Conservation (phyloP, 2,329 filamentous ascomycete genomes). For the Colletotrichum shisoi region DNA sequence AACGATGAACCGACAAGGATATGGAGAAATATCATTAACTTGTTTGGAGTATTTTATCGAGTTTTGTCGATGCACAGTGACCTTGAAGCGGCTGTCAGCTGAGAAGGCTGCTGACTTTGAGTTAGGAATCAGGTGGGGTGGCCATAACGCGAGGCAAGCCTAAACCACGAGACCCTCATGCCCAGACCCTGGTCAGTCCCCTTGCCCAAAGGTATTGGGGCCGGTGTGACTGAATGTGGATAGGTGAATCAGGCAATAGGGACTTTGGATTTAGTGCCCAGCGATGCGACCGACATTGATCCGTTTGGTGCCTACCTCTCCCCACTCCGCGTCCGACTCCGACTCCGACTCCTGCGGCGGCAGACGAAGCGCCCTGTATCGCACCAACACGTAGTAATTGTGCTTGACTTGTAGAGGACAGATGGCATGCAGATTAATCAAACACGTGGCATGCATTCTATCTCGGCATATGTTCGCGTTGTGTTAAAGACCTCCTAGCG, state of each 20-base stretch:
- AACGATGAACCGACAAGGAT: background rate
- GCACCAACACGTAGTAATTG: too few relatives aligned
- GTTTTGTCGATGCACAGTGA: background rate
- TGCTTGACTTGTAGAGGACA: background rate
- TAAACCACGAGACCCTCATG: background rate
- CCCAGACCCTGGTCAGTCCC: background rate
- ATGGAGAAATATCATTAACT: background rate
- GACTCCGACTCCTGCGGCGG: constrained; percentile 2
- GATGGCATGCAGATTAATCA: background rate
- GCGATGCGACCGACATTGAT: background rate
- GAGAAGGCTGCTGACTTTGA: background rate
- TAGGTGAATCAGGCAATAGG: background rate
- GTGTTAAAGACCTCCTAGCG: background rate
- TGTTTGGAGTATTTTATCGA: background rate
- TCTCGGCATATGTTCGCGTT: too few relatives aligned
- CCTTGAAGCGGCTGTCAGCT: background rate
- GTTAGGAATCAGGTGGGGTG: background rate
- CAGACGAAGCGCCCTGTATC: background rate
- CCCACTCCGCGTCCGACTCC: constrained; percentile 10
- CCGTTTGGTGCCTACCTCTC: background rate
- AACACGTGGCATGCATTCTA: background rate
- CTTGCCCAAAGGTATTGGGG: background rate
- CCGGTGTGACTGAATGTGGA: background rate
- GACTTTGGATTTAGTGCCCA: background rate
- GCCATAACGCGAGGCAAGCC: background rate